Base-by-base conservation (phyloP, 257 asterid genomes). In the Handroanthus guayacan region DNA sequence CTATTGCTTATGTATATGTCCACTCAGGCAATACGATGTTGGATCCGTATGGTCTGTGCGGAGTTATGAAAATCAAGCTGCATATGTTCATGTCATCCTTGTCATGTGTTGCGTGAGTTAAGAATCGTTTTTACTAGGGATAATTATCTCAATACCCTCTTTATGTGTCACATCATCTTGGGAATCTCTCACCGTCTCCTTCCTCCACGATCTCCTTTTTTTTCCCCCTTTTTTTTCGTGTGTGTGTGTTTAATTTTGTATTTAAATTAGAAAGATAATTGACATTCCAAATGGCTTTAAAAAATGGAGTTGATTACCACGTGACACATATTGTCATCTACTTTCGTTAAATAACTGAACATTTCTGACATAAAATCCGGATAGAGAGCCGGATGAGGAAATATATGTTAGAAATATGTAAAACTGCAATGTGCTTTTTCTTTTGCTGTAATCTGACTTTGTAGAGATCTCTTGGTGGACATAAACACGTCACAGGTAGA, bases 1-100 rank as follows among this genome's bases (percentile, higher is more conserved):
- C 38, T 65, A 16, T 55, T 57, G 36, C 54, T 44, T 76, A 67
- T 62, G 10, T 76, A 41, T 67, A 75, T 75, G 0, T 64, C 39
- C 8, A n/a, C 11, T 39, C 2, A 44, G 17, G 39, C 41, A 11
- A 44, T 10, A 43, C 57, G 20, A 45, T 44, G 18, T 67, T 61
- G 72, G 72, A 17, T 44, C 50, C 5, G 25, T 43, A 6, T 43
- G 16, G 52, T 1, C 54, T 44, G 17, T 39, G 55, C 44, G n/a
- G 69, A 17, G 43, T n/a, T 43, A 17, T 65, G 47, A 47, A 5
- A 62, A 36, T 36, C 12, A 47, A 62, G 20, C 9, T 11, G 13
- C 12, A 12, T 31, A 9, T 52, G 64, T 51, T 69, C 39, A 34
- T 52, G 9, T 52, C 36, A 8, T 54, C n/a, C n/a, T n/a, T n/a